Evolutionary conservation across 176 grass and related monocot species (phyloP).

Genomic region (Thalia dealbata): DNA sequence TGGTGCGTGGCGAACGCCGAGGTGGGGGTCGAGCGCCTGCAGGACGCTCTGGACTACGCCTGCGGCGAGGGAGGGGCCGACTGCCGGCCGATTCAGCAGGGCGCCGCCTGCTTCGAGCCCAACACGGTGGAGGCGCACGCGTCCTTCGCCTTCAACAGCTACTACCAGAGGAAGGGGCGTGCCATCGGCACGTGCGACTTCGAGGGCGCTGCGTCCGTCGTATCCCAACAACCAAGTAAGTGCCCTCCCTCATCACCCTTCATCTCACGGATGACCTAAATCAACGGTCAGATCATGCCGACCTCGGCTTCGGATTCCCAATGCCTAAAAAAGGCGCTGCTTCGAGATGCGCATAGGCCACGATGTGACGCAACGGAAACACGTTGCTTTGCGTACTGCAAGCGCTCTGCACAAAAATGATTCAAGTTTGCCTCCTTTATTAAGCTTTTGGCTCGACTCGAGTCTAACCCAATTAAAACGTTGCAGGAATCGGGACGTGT

Average conservation of each 20-base stretch:
- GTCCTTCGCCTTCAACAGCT: conserved; percentile 62
- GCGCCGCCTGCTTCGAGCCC: conserved; percentile 69
- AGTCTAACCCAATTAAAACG: too few relatives aligned
- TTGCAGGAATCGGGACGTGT: conserved; percentile 57
- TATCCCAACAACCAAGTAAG: conserved; percentile 54
- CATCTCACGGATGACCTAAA: neutral
- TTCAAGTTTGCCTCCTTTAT: too few relatives aligned
- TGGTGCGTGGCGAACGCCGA: conserved; percentile 84
- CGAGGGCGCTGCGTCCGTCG: conserved; percentile 62
- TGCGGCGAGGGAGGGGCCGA: conserved; percentile 70
- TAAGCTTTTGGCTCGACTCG: too few relatives aligned
- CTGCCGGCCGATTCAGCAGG: conserved; percentile 76
- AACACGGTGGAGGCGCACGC: conserved; percentile 78
- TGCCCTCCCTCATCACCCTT: neutral
- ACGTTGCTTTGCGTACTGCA: conserved; percentile 1
- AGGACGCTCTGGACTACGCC: conserved; percentile 70
- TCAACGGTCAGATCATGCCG: neutral
- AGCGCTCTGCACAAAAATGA: too few relatives aligned
- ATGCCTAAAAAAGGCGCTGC: neutral
- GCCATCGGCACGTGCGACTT: conserved; percentile 71
- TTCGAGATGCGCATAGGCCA: neutral
- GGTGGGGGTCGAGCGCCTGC: conserved; percentile 34
- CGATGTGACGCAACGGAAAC: conserved; percentile 24
- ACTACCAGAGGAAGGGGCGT: conserved; percentile 56
- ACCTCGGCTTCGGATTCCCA: neutral